Evolutionary conservation across 352 stramenopile species (phyloP).

Genomic region (Phytophthora ohioensis): DNA sequence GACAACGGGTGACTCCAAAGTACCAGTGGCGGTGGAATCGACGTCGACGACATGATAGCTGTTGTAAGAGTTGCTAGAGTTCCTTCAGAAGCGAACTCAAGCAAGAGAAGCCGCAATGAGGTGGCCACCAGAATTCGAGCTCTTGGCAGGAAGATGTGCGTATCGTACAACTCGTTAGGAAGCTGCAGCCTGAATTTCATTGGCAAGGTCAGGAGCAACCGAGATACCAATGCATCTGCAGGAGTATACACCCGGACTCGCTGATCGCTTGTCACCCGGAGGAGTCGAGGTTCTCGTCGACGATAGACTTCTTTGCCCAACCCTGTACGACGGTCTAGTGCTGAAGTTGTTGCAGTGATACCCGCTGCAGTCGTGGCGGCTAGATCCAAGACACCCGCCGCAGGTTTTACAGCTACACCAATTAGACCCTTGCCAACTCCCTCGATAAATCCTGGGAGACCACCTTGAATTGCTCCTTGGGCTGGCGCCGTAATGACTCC

Average conservation of each 20-base stretch:
- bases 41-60: slow-evolving; percentile 44
- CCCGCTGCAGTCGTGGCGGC: slow-evolving; percentile 79
- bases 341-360: slow-evolving; percentile 86
- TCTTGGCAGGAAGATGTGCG: slow-evolving; percentile 73
- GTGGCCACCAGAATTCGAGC: slow-evolving; percentile 77
- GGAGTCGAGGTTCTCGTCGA: slow-evolving; percentile 71
- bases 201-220: slow-evolving; percentile 67
- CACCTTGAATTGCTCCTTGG: slow-evolving; percentile 90
- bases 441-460: slow-evolving; percentile 90
- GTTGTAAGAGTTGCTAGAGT: slow-evolving; percentile 41
- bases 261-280: slow-evolving; percentile 76
- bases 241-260: slow-evolving; percentile 80
- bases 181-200: slow-evolving; percentile 56
- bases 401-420: slow-evolving; percentile 90
- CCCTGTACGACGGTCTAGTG: slow-evolving; percentile 78
- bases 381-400: slow-evolving; percentile 86
- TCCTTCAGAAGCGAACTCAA: slow-evolving; percentile 41
- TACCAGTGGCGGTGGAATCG: slow-evolving; percentile 37
- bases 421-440: slow-evolving; percentile 89
- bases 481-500: slow-evolving; percentile 93
- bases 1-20: slow-evolving; percentile 41
- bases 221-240: slow-evolving; percentile 72
- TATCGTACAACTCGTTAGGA: slow-evolving; percentile 82
- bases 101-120: slow-evolving; percentile 73
- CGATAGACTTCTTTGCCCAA: slow-evolving; percentile 52